Evolutionary conservation across 1,139 yeast genomes (phyloP), one percentile per base, ranked within the genome.

Genomic region (Geotrichum siamense): DNA sequence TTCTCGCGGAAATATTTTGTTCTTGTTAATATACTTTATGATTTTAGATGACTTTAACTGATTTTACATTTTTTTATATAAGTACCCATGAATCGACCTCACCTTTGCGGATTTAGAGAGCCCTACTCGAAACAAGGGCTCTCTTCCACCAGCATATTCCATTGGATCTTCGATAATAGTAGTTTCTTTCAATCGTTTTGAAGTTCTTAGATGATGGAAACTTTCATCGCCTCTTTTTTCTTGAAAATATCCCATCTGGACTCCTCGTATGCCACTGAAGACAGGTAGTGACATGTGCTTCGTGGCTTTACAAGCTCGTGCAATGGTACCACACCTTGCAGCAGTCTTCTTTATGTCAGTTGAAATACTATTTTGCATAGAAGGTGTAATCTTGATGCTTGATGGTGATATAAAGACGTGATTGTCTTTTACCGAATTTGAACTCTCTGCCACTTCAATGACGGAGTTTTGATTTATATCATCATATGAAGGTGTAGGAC

Each of bases 121-220:
- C 5, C 47, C 47, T 8, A 44, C 47, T 3, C 47, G 43, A 36
- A 44, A 23, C 1, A 21, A 9, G 2, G 35, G 45, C n/a, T 41
- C 23, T 25, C 31, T 23, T 16, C 10, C 20, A 13, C 25, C 23
- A 2, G 38, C 22, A 25, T 27, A 17, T 13, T 20, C 37, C 29
- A n/a, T n/a, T 9, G 37, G 37, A 10, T 33, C 27, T 22, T 16
- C 19, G 8, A 33, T 19, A 12, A 6, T 16, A 4, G n/a, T 16
- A 19, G 12, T 3, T 4, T 3, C 8, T 20, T 26, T 16, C 15
- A 6, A 19, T 5, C 10, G 19, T 12, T 17, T 17, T 10, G n/a
- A 10, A 8, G 6, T 23, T 23, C 10, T 23, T 8, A 23, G 9
- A 23, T 23, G 9, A 10, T 23, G 26, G 9, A 23, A 23, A 8